Conservation (phyloP, 768 basidiomycete species). For the Collybia nuda region DNA sequence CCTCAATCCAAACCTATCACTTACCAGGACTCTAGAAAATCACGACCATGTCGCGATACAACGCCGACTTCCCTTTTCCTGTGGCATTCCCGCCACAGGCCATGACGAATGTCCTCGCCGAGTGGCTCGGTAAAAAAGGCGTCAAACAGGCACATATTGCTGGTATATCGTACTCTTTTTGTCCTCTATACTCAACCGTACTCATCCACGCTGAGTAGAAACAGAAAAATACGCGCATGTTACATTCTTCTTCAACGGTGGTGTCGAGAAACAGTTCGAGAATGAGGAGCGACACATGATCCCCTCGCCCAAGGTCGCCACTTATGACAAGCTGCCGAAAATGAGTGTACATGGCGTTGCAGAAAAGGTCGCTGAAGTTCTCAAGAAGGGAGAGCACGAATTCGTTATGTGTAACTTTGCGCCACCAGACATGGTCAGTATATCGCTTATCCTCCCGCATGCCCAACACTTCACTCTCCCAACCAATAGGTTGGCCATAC, state of each 20-base stretch:
- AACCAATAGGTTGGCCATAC: slow-evolving; percentile 82
- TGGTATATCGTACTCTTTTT: slow-evolving; percentile 37
- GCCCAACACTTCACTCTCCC: not conserved
- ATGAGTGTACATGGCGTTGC: slow-evolving; percentile 91
- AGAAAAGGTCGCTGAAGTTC: slow-evolving; percentile 87
- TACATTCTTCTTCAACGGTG: slow-evolving; percentile 98
- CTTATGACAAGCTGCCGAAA: slow-evolving; percentile 87
- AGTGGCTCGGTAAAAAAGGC: slow-evolving; percentile 80
- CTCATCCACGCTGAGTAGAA: slow-evolving; percentile 40
- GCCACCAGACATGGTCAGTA: slow-evolving; percentile 87
- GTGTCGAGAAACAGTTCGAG: slow-evolving; percentile 89
- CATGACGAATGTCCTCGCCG: slow-evolving; percentile 94
- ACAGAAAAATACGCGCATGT: slow-evolving; percentile 99
- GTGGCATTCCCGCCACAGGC: slow-evolving; percentile 92
- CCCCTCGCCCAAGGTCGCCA: slow-evolving; percentile 90
- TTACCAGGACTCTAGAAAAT: slow-evolving; percentile 53
- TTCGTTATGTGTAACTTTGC: slow-evolving; percentile 99
- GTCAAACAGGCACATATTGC: slow-evolving; percentile 89
- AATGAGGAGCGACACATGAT: slow-evolving; percentile 86
- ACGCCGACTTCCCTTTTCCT: slow-evolving; percentile 84
- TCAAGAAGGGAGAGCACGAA: slow-evolving; percentile 67
- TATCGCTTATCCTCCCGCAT: not conserved
- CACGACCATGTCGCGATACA: slow-evolving; percentile 94
- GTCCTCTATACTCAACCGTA: not conserved
- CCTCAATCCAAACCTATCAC: not conserved